A percentile compares a stretch with the other conserved stretches of the same genome.
These are phyloP conservation scores for Hypoxylon fuscum DNA, from an alignment of 495 filamentous ascomycete genomes.

Conservation along the genomic window DNA sequence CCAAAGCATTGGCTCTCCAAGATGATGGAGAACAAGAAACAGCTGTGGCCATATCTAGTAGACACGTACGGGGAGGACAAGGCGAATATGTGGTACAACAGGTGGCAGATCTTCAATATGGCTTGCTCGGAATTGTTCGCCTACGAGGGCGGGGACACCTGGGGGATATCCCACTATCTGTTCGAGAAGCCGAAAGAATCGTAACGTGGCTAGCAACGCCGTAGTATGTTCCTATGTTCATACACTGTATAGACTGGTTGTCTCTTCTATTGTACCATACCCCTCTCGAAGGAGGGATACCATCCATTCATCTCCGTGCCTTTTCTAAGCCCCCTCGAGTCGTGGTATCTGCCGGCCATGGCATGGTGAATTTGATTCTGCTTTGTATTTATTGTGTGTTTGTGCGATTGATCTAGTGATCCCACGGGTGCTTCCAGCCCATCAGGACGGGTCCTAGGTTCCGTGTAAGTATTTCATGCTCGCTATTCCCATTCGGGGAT, in stretches of 20 bases:
- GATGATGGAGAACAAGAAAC: conserved; percentile 60
- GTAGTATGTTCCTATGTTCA: conserved; percentile 14
- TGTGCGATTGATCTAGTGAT: conserved; percentile 74
- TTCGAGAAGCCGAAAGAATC: conserved; percentile 60
- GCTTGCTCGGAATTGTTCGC: conserved; percentile 73
- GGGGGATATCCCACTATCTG: conserved; percentile 70
- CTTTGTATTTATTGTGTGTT: not conserved
- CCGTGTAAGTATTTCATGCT: conserved; percentile 37
- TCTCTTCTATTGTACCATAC: conserved; percentile 4
- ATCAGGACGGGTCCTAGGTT: conserved; percentile 72
- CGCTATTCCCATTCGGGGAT: conserved; percentile 16
- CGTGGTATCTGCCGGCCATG: conserved; percentile 7
- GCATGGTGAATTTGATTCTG: conserved; percentile 5
- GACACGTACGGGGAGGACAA: conserved; percentile 68
- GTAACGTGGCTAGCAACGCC: conserved; percentile 17
- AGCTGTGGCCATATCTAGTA: conserved; percentile 66
- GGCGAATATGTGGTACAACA: conserved; percentile 65
- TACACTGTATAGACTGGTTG: conserved; percentile 18
- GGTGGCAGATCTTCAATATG: conserved; percentile 76
- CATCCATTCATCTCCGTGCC: conserved; percentile 4
- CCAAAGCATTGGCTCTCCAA: conserved; percentile 67
- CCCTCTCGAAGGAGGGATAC: not conserved
- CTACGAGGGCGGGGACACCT: conserved; percentile 67
- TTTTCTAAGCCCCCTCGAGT: not conserved
- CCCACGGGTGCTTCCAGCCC: conserved; percentile 98